Evolutionary conservation across 257 asterid species (phyloP).

Genomic region (Ajuga chamaepitys): DNA sequence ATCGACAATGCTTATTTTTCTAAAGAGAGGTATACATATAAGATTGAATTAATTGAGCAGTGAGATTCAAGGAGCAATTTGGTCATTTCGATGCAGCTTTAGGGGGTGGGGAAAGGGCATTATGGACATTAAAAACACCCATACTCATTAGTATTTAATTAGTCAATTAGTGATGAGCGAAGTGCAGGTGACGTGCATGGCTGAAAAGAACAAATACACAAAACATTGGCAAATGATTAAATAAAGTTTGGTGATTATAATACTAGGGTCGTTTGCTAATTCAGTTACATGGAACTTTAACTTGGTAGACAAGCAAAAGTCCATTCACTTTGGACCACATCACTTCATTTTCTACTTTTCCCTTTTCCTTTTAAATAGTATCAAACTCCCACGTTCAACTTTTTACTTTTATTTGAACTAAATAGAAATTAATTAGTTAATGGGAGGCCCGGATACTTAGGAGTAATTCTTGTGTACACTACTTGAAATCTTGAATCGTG

Average conservation of each 20-base stretch:
- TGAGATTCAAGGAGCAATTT: constrained; percentile 8
- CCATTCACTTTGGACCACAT: not conserved
- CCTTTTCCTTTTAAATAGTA: too few species aligned
- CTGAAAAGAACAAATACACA: not conserved
- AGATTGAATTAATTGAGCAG: not conserved
- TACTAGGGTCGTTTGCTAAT: not conserved
- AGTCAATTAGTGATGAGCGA: not conserved
- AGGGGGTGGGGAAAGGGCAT: constrained; percentile 20
- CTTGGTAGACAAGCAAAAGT: constrained; percentile 12
- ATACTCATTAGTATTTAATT: not conserved
- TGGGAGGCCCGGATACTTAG: too few species aligned
- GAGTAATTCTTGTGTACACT: too few species aligned
- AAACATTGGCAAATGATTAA: not conserved
- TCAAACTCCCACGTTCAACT: too few species aligned
- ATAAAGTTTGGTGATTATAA: not conserved
- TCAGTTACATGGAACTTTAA: not conserved
- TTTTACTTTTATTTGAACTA: too few species aligned
- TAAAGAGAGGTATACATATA: too few species aligned
- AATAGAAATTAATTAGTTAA: too few species aligned
- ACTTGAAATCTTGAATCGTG: too few species aligned
- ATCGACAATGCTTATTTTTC: too few species aligned
- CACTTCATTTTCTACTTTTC: too few species aligned
- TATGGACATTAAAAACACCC: not conserved
- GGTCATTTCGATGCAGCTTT: constrained; percentile 9
- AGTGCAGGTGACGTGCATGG: not conserved